Percentiles rank a stretch among this genome's conserved stretches.
Conservation (phyloP, 1,139 yeast genomes). For the Candida neerlandica region DNA sequence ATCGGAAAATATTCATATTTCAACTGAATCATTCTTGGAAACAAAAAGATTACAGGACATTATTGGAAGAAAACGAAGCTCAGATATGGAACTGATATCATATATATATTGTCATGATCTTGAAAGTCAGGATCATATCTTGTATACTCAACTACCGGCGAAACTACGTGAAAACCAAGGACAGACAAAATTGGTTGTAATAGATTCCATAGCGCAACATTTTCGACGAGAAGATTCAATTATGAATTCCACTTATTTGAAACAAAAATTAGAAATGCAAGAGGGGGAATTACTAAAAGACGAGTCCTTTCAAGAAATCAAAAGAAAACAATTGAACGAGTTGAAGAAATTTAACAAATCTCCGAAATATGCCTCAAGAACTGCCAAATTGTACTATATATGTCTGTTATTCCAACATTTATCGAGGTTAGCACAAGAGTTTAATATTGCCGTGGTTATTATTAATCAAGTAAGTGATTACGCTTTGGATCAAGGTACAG, state of each 20-base stretch:
- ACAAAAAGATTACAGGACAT: conserved; percentile 56
- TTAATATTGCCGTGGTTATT: conserved; percentile 63
- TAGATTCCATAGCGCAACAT: conserved; percentile 90
- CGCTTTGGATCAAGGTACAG: conserved; percentile 17
- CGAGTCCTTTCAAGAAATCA: conserved; percentile 22
- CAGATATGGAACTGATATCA: conserved; percentile 48
- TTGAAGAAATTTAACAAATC: conserved; percentile 31
- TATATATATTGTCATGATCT: conserved; percentile 69
- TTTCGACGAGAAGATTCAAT: conserved; percentile 64
- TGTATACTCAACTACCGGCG: conserved; percentile 71
- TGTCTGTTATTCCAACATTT: conserved; percentile 51
- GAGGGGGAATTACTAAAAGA: conserved; percentile 21
- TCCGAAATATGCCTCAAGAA: conserved; percentile 29
- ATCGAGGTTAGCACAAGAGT: conserved; percentile 48
- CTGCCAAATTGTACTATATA: conserved; percentile 45
- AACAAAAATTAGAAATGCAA: conserved; percentile 25
- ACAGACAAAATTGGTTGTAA: conserved; percentile 55
- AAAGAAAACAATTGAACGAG: conserved; percentile 30
- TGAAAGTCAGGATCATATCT: conserved; percentile 73
- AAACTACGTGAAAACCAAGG: conserved; percentile 42
- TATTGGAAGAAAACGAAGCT: conserved; percentile 15
- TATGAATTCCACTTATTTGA: conserved; percentile 30
- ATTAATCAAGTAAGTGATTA: conserved; percentile 82
- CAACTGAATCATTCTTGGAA: conserved; percentile 76
- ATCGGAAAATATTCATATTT: conserved; percentile 51